Evolutionary conservation across 257 asterid species (phyloP).

Genomic region (Primulina huaijiensis): DNA sequence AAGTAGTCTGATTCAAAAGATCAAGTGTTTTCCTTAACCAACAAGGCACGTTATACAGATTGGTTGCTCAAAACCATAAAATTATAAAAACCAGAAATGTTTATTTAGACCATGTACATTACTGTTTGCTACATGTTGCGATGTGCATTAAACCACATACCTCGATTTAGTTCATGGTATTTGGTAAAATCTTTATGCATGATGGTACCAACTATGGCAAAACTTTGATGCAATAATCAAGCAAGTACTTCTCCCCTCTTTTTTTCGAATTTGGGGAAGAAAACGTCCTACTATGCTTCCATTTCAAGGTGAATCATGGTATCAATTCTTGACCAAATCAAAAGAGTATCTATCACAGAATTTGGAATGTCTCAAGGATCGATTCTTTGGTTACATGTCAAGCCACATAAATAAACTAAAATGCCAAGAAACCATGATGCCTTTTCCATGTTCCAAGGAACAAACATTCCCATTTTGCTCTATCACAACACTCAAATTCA

Average conservation of each 20-base stretch:
- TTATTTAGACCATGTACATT: background rate
- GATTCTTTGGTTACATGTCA: constrained; percentile 33
- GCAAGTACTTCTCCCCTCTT: background rate
- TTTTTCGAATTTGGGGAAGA: no score
- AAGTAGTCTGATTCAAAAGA: background rate
- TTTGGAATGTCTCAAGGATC: constrained; percentile 11
- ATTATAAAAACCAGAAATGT: background rate
- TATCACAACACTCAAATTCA: background rate
- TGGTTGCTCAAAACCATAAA: background rate
- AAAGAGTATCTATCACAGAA: background rate
- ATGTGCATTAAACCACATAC: no score
- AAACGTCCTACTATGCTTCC: no score
- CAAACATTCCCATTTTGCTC: constrained; percentile 13
- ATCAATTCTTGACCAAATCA: background rate
- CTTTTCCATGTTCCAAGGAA: constrained; percentile 34
- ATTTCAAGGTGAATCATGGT: background rate
- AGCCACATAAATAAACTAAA: constrained; percentile 26
- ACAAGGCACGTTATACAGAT: background rate
- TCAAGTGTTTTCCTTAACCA: background rate
- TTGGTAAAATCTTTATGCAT: background rate
- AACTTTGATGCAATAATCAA: background rate
- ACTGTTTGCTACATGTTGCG: no score
- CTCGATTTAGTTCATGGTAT: background rate
- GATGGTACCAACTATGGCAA: background rate
- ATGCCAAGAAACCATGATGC: constrained; percentile 30